A percentile compares a stretch with the other conserved stretches of the same genome.
Evolutionary conservation across 345 rosid genomes (phyloP).

Genomic region (Litchi chinensis): DNA sequence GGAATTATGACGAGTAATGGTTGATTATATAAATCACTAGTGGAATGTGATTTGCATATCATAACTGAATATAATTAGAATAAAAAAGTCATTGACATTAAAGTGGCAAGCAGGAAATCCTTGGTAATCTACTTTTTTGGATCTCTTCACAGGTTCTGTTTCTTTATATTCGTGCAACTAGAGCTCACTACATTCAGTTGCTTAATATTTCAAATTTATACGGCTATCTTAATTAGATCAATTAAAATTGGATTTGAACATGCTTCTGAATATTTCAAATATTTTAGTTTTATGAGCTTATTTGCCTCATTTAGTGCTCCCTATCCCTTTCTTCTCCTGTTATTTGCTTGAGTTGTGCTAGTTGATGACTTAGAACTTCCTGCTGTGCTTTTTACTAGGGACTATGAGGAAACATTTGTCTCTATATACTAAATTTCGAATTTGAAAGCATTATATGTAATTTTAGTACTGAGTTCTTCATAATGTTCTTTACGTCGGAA

Average conservation of each 20-base stretch:
- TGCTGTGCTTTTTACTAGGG: background rate
- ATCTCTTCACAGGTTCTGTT: background rate
- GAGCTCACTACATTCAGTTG: background rate
- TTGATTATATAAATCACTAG: background rate
- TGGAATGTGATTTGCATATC: background rate
- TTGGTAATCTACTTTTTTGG: background rate
- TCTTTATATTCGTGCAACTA: background rate
- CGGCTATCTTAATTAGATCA: no score
- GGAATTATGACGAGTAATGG: background rate
- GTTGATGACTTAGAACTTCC: background rate
- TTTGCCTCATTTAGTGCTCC: background rate
- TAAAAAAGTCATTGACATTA: background rate
- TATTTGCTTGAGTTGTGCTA: background rate
- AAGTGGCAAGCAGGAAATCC: background rate
- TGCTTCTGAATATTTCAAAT: background rate
- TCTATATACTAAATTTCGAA: background rate
- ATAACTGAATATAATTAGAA: background rate
- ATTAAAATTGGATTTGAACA: no score
- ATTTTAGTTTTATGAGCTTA: background rate
- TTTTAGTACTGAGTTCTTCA: background rate
- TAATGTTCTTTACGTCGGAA: slow-evolving; percentile 16
- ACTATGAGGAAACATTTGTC: background rate
- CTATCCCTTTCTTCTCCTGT: background rate
- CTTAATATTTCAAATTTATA: background rate
- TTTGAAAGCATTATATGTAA: background rate